Conservation (phyloP, 2,329 filamentous ascomycete genomes). For the Neonectria sp. region DNA sequence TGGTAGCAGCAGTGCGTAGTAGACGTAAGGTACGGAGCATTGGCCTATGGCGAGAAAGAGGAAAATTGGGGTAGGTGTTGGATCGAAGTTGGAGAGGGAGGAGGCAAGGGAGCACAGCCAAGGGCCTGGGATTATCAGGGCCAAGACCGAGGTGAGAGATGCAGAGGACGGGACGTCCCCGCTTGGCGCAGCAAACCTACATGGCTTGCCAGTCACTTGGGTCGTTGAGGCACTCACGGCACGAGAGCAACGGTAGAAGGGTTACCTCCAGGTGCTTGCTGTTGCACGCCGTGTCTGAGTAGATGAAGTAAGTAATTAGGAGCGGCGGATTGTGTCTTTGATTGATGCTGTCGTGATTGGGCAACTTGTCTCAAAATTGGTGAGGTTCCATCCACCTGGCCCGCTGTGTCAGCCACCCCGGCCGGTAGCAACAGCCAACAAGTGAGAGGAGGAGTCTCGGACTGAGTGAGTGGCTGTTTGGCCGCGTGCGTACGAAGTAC, state of each 20-base stretch:
- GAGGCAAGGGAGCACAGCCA: constrained; percentile 5
- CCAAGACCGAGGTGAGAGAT: neutral
- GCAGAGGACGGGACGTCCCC: neutral
- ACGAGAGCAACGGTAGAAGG: neutral
- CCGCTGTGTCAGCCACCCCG: constrained; percentile 2
- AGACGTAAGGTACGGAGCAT: no score
- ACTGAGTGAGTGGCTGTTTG: neutral
- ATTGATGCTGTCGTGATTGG: constrained; percentile 3
- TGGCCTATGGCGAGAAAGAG: neutral
- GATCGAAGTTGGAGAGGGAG: constrained; percentile 1
- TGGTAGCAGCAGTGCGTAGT: neutral
- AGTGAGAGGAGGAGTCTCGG: constrained; percentile 7
- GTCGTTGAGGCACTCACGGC: constrained; percentile 2
- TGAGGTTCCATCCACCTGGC: neutral
- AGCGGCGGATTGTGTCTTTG: neutral
- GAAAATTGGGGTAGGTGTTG: constrained; percentile 1
- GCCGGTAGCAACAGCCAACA: constrained; percentile 3
- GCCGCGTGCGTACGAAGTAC: neutral
- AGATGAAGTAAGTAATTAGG: neutral
- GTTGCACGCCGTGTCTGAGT: neutral
- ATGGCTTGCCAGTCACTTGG: constrained; percentile 11
- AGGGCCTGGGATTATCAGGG: neutral
- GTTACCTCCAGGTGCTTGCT: neutral
- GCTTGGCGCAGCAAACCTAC: constrained; percentile 4
- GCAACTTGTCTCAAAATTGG: neutral